phyloP scores from a whole-genome alignment of 1,139 yeast species.

The Taphrina populina region DNA sequence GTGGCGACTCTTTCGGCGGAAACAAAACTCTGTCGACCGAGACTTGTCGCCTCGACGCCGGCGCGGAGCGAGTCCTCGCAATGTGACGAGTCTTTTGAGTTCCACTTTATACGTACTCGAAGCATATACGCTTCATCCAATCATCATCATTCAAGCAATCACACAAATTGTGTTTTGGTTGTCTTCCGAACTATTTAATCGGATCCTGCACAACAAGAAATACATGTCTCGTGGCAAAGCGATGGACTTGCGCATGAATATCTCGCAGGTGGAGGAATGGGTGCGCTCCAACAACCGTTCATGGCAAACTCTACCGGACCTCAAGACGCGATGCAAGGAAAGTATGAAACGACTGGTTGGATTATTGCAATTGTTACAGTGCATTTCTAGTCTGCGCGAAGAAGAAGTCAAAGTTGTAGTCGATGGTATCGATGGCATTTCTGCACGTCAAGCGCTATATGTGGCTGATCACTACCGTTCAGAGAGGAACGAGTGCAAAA shows the following conservation, averaged over 20 bases:
- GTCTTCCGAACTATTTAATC: slow-evolving; percentile 69
- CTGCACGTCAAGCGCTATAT: slow-evolving; percentile 49
- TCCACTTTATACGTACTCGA: slow-evolving; percentile 84
- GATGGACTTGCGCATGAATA: slow-evolving; percentile 79
- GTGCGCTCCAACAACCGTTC: slow-evolving; percentile 59
- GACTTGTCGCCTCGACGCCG: slow-evolving; percentile 64
- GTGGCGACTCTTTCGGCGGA: slow-evolving; percentile 49
- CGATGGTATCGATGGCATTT: slow-evolving; percentile 53
- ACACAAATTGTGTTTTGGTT: slow-evolving; percentile 79
- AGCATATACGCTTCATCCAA: slow-evolving; percentile 73
- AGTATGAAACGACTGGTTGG: slow-evolving; percentile 60
- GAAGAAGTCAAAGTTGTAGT: slow-evolving; percentile 45
- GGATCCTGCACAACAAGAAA: slow-evolving; percentile 61
- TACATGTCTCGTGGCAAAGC: slow-evolving; percentile 81
- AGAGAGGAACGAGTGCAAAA: slow-evolving; percentile 69
- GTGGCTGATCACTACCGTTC: slow-evolving; percentile 57
- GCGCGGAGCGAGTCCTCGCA: slow-evolving; percentile 80
- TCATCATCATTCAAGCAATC: slow-evolving; percentile 71
- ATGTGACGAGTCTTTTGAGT: slow-evolving; percentile 79
- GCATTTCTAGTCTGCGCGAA: slow-evolving; percentile 65
- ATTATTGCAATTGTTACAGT: slow-evolving; percentile 85
- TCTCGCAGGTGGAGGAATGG: slow-evolving; percentile 92
- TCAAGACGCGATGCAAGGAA: slow-evolving; percentile 38
- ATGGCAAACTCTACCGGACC: slow-evolving; percentile 27
- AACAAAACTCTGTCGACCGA: slow-evolving; percentile 55